phyloP scores from a whole-genome alignment of 2,329 filamentous ascomycete species.

The Aspergillus ochraceoroseus region DNA sequence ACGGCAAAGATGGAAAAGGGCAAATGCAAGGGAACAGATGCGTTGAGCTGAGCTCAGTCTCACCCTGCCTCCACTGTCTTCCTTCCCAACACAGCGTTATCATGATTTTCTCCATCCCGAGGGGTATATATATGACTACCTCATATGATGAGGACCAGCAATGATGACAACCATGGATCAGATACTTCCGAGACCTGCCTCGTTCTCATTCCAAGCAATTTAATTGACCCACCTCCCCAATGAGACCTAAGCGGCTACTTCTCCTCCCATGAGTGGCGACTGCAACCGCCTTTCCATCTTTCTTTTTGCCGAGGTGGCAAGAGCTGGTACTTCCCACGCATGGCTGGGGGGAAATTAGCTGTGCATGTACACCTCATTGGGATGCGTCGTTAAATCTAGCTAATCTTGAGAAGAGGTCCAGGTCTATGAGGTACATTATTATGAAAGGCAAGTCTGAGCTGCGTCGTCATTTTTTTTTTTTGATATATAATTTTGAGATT shows the following conservation, averaged over 20 bases:
- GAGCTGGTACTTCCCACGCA: conserved; percentile 18
- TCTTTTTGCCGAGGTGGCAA: background rate
- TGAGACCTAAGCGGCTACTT: background rate
- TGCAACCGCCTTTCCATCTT: conserved; percentile 16
- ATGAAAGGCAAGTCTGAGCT: conserved; percentile 39
- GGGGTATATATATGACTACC: background rate
- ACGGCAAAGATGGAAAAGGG: conserved; percentile 74
- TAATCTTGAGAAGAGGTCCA: background rate
- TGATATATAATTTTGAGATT: no score
- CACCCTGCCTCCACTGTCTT: background rate
- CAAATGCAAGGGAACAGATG: conserved; percentile 63
- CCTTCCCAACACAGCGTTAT: background rate
- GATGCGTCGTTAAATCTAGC: background rate
- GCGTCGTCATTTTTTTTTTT: conserved; percentile 7
- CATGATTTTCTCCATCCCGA: background rate
- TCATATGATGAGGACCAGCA: conserved; percentile 22
- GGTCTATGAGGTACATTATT: conserved; percentile 21
- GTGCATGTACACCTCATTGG: no score
- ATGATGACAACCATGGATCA: conserved; percentile 42
- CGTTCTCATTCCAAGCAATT: conserved; percentile 6
- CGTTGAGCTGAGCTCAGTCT: conserved; percentile 33
- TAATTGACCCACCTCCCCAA: background rate
- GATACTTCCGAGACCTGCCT: conserved; percentile 41
- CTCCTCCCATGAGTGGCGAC: conserved; percentile 3
- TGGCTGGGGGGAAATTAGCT: no score